These are phyloP conservation scores for Trypanosoma cruzi DNA, from an alignment of 208 protist genomes.

Conservation along the genomic window DNA sequence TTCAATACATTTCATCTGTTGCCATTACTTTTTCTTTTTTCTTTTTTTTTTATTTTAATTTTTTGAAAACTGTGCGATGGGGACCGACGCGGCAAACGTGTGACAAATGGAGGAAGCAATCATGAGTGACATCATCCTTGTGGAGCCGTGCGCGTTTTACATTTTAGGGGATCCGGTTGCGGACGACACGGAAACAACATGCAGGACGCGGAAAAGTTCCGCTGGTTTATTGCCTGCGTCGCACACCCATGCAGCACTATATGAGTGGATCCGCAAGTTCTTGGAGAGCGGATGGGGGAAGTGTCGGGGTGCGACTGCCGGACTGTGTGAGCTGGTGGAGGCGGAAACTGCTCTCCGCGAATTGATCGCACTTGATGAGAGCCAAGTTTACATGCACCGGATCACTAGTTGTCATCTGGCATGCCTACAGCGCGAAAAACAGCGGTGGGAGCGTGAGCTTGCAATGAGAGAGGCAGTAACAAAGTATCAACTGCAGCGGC, in stretches of 20 bases:
- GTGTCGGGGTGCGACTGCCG: not conserved
- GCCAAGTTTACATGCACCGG: constrained; percentile 4
- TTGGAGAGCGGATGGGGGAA: not conserved
- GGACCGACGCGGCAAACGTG: not conserved
- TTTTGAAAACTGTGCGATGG: not conserved
- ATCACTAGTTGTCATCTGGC: not conserved
- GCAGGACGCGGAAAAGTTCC: not conserved
- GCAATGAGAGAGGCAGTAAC: constrained; percentile 1
- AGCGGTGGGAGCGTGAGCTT: not conserved
- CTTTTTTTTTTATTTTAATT: not conserved
- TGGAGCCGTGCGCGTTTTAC: not conserved
- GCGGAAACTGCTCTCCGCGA: constrained; percentile 8
- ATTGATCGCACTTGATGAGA: constrained; percentile 18
- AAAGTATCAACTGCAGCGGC: constrained; percentile 14
- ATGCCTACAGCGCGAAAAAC: not conserved
- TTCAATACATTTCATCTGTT: too few species aligned
- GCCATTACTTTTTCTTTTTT: too few species aligned
- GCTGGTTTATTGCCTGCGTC: constrained; percentile 1
- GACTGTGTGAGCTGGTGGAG: not conserved
- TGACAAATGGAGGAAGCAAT: not conserved
- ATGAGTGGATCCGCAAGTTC: constrained; percentile 21
- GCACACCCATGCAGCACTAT: constrained; percentile 5
- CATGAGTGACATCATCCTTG: constrained; percentile 16
- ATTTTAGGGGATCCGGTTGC: not conserved
- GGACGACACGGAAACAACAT: not conserved